Evolutionary conservation across 1,284 basidiomycete genomes (phyloP), one percentile per base, ranked within the genome.

Genomic region (Stygiomarasmius scandens): DNA sequence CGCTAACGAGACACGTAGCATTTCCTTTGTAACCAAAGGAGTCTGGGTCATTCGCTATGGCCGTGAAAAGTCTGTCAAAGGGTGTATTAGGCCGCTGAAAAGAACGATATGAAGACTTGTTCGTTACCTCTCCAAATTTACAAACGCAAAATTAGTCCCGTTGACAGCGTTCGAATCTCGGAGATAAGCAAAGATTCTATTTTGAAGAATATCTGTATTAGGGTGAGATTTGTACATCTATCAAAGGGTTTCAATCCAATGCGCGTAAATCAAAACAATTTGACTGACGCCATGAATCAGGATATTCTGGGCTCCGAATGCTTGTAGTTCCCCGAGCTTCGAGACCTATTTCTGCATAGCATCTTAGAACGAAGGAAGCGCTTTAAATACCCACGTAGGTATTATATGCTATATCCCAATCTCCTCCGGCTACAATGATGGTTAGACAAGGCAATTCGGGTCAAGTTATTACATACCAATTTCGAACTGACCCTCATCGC

Each of bases 221-320:
- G 64, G 50, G 51, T 70, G 67, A 16, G 64, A 65, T 44, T 61
- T 66, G 61, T 70, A 70, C 69, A 71, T 71, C 67, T 71, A 44
- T 0, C 22, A 16, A 9, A 29, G 19, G n/a, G 8, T 11, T 25
- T 5, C 11, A 56, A 14, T 19, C 36, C 12, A 44, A 34, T n/a
- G 2, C 25, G 49, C n/a, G 52, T 24, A 25, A 41, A 24, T 46
- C 20, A 25, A n/a, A 48, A 49, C 12, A 20, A 6, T 22, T 19
- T 9, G 27, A 54, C 44, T 8, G 47, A 57, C 55, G 27, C 55
- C 55, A 43, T 70, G 69, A 27, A 70, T 65, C 6, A 70, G 51
- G 34, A 70, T 66, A 54, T 70, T 70, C 29, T 59, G 61, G 4
- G 69, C 68, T 5, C 67, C 68, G 50, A 47, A 52, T 16, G 61